Evolutionary conservation across 192 early-diverging fungal species (phyloP), one percentile per base, ranked within the genome.

Genomic region (Backusella liffmaniae): DNA sequence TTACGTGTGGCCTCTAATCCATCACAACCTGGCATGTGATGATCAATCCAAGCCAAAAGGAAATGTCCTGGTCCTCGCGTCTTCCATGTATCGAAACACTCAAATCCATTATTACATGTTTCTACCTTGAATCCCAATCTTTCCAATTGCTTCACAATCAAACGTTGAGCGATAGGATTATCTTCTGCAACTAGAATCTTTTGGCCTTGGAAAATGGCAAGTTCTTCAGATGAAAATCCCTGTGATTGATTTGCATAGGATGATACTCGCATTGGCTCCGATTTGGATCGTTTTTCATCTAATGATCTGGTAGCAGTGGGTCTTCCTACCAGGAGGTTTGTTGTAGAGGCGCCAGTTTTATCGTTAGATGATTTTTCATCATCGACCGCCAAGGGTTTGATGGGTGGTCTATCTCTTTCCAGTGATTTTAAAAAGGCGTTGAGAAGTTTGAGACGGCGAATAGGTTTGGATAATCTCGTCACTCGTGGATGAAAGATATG

Each of bases 11-110:
- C 86, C 41, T 85, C 84, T 12, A 85, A 76, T 6, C 86, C 86
- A 56, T 87, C 86, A 72, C 83, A 79, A 1, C 72, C 73, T 30
- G 82, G 85, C 85, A 86, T 86, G 68, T 86, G 84, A 41, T 86
- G 84, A 67, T 86, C 84, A 75, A 86, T 81, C 74, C 81, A 86
- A 9, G 79, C 77, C 7, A 78, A 32, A 12, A 49, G 44, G 42
- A 59, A 78, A 35, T 78, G 73, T 1, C 77, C 77, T 49, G 71
- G 70, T 3, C 77, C 77, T 53, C 72, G 32, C 9, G 9, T 15
- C 62, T 74, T 66, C 77, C 77, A 78, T 29, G 49, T 37, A 18
- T 73, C 62, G 9, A 78, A 44, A 29, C 71, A 73, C 8, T 69
- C 70, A 36, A 73, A 73, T 0, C 77, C 71, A 26, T 73, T 74